Conservation (phyloP, 441 rosid genomes). For the Oxalis stricta region DNA sequence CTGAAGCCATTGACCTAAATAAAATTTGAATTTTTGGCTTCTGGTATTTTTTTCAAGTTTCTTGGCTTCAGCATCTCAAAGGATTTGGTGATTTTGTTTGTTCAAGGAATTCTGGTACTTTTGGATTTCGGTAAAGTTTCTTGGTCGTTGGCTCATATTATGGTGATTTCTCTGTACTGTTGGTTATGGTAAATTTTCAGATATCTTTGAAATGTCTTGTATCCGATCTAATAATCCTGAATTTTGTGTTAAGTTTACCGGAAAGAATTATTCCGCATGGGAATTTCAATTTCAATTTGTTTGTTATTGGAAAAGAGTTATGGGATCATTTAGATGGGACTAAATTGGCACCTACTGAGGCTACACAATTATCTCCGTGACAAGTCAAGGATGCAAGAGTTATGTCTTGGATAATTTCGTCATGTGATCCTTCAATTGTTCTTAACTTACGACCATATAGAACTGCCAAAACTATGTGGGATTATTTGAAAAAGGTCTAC, state of each 20-base stretch:
- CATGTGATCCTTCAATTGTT: not conserved
- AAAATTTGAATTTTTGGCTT: too few species aligned
- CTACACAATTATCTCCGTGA: not conserved
- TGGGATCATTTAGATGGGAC: constrained; percentile 1
- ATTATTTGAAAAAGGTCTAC: not conserved
- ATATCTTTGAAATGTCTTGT: too few species aligned
- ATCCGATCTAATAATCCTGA: too few species aligned
- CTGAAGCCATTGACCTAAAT: too few species aligned
- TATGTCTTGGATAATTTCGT: not conserved
- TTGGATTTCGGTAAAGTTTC: too few species aligned
- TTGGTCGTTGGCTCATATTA: too few species aligned
- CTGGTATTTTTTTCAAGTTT: too few species aligned
- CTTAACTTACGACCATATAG: not conserved
- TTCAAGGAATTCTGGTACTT: too few species aligned
- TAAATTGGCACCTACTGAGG: not conserved
- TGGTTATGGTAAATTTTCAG: too few species aligned
- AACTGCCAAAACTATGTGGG: not conserved
- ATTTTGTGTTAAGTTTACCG: not conserved
- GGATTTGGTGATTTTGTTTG: too few species aligned
- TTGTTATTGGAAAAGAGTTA: not conserved
- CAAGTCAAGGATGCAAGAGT: not conserved
- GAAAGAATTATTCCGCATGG: constrained; percentile 8
- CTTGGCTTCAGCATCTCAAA: too few species aligned
- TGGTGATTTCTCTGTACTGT: too few species aligned
- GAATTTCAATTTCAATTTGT: constrained; percentile 7